Percentiles rank a stretch among this genome's conserved stretches.
These are phyloP conservation scores for Podaxis carcinomalis DNA, from an alignment of 768 basidiomycete species.

Conservation along the genomic window DNA sequence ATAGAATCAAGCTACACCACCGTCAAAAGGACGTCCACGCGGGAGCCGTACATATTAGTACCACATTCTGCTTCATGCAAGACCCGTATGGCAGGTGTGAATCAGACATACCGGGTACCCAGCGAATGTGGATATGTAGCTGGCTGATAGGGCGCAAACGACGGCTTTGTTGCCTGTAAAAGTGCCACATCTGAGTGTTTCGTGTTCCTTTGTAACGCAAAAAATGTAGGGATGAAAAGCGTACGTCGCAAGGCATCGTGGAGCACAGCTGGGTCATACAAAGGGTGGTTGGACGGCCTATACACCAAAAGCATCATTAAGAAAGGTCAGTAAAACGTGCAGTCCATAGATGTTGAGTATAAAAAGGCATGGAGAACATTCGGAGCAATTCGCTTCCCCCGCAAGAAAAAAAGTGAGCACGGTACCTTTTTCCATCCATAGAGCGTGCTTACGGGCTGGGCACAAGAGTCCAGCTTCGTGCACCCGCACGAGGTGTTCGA, in stretches of 20 bases:
- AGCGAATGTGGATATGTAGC: constrained; percentile 88
- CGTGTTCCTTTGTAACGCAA: neutral
- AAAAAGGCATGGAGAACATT: neutral
- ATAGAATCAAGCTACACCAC: constrained; percentile 76
- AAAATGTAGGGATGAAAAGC: constrained; percentile 14
- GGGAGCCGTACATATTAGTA: neutral
- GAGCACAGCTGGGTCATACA: constrained; percentile 58
- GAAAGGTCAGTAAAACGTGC: constrained; percentile 1
- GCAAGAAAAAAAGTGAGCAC: neutral
- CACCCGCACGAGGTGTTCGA: constrained; percentile 46
- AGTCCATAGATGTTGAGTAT: neutral
- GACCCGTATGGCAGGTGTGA: constrained; percentile 19
- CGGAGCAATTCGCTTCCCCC: neutral
- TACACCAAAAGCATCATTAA: neutral
- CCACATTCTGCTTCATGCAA: neutral
- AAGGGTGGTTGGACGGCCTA: constrained; percentile 52
- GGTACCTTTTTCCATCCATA: constrained; percentile 76
- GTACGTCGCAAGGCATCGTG: constrained; percentile 67
- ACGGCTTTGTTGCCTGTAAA: constrained; percentile 76
- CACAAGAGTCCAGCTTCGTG: constrained; percentile 68
- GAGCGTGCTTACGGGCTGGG: constrained; percentile 59
- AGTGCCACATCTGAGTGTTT: constrained; percentile 13
- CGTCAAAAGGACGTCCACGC: neutral
- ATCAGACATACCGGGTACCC: constrained; percentile 68
- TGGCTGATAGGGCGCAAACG: constrained; percentile 86